Evolutionary conservation across 345 rosid species (phyloP).

Genomic region (Cardamine chenopodiifolia): DNA sequence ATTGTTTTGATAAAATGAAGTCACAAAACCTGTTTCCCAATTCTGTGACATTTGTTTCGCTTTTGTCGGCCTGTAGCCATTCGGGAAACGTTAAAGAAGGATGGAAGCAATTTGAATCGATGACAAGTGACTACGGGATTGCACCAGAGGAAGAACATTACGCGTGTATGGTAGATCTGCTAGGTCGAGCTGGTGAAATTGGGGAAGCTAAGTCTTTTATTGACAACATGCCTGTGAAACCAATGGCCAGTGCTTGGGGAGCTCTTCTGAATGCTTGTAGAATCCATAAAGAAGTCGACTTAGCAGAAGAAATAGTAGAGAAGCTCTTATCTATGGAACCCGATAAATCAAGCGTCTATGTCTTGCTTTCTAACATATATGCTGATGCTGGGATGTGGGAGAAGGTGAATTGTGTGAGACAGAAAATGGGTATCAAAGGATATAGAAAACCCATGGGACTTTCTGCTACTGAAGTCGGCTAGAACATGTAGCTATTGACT

Average conservation of each 20-base stretch:
- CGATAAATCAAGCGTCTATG: conserved; percentile 38
- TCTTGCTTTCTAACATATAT: conserved; percentile 48
- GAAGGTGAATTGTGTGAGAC: conserved; percentile 41
- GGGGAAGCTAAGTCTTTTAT: conserved; percentile 49
- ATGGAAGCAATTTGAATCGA: conserved; percentile 43
- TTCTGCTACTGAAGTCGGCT: conserved; percentile 33
- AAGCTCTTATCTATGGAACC: conserved; percentile 45
- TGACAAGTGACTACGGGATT: conserved; percentile 48
- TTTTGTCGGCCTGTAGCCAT: conserved; percentile 56
- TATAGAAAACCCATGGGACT: conserved; percentile 34
- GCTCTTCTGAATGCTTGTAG: conserved; percentile 56
- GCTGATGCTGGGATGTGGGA: conserved; percentile 50
- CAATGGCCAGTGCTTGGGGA: conserved; percentile 52
- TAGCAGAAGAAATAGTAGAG: conserved; percentile 58
- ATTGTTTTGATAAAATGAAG: conserved; percentile 52
- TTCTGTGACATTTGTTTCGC: conserved; percentile 52
- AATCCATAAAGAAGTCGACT: conserved; percentile 51
- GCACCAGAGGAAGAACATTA: conserved; percentile 57
- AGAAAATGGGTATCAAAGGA: conserved; percentile 37
- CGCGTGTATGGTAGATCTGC: conserved; percentile 60
- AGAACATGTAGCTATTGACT: conserved; percentile 26
- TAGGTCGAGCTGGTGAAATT: conserved; percentile 52
- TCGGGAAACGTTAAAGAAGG: conserved; percentile 54
- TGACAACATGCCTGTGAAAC: conserved; percentile 42
- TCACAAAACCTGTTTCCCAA: conserved; percentile 43